phyloP scores from a whole-genome alignment of 495 filamentous ascomycete genomes.

The Xylaria venustula region DNA sequence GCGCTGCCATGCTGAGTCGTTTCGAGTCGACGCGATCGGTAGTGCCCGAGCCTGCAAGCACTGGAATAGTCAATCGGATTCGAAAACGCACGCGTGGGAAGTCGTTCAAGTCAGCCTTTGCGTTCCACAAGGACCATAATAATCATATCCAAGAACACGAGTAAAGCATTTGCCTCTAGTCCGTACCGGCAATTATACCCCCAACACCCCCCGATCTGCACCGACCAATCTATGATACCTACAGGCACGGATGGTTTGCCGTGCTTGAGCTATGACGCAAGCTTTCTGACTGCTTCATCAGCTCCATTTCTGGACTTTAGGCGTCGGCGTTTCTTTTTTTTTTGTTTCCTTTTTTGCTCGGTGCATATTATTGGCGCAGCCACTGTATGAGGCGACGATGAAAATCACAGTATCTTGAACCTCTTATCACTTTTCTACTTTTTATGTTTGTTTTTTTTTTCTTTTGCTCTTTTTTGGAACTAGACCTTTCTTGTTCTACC shows the following conservation, averaged over 20 bases:
- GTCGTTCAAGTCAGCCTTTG: conserved; percentile 30
- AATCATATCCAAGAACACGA: conserved; percentile 31
- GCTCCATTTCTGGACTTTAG: conserved; percentile 20
- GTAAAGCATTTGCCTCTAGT: conserved; percentile 2
- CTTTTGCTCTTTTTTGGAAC: conserved; percentile 4
- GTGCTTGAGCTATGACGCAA: conserved; percentile 10
- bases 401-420: conserved; percentile 4
- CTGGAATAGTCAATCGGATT: conserved; percentile 28
- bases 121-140: conserved; percentile 25
- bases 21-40: conserved; percentile 71
- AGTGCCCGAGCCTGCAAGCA: conserved; percentile 12
- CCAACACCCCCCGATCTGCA: conserved; percentile 27
- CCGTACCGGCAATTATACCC: conserved; percentile 14
- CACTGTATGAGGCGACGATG: conserved; percentile 18
- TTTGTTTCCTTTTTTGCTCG: conserved; percentile 20
- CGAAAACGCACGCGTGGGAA: conserved; percentile 31
- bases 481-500: conserved; percentile 12
- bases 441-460: too few relatives aligned
- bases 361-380: conserved; percentile 21
- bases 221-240: conserved; percentile 31
- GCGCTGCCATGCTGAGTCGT: conserved; percentile 75
- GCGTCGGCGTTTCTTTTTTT: conserved; percentile 28
- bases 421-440: not conserved
- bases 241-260: conserved; percentile 17
- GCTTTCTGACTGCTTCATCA: not conserved